Conservation (phyloP, 208 protist species). For the Zelonia costaricensis region DNA sequence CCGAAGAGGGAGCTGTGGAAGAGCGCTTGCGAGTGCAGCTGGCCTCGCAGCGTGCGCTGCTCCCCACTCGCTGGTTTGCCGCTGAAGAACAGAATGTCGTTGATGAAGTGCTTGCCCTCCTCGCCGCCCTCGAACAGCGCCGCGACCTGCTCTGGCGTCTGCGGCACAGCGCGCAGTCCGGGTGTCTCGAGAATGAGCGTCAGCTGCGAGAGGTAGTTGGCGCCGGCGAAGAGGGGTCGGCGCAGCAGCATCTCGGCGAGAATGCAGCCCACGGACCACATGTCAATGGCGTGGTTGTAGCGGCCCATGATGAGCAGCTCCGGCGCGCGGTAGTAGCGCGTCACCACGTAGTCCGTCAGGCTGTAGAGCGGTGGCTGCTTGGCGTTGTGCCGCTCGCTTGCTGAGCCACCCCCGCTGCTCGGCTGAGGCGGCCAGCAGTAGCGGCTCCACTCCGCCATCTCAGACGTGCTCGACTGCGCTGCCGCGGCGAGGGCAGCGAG, state of each 20-base stretch:
- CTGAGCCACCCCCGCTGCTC: neutral
- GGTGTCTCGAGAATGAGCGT: slow-evolving; percentile 53
- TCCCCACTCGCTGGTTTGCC: slow-evolving; percentile 6
- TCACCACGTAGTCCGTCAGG: slow-evolving; percentile 95
- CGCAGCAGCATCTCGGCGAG: slow-evolving; percentile 90
- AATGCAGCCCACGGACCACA: slow-evolving; percentile 68
- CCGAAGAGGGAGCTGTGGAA: slow-evolving; percentile 67
- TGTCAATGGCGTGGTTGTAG: slow-evolving; percentile 94
- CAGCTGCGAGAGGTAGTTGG: slow-evolving; percentile 65
- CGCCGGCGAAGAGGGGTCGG: slow-evolving; percentile 91
- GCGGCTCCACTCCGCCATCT: slow-evolving; percentile 20
- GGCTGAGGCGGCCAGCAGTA: slow-evolving; percentile 25
- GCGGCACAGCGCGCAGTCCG: slow-evolving; percentile 87
- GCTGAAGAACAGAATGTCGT: slow-evolving; percentile 36
- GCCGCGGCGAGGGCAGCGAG: neutral
- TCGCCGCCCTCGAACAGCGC: slow-evolving; percentile 57
- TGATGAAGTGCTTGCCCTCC: slow-evolving; percentile 71
- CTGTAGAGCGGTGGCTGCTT: slow-evolving; percentile 37
- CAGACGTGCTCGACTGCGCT: neutral
- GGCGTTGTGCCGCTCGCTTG: neutral
- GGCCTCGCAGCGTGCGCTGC: neutral
- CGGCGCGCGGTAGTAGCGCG: slow-evolving; percentile 97
- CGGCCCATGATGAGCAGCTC: slow-evolving; percentile 92
- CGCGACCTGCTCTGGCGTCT: slow-evolving; percentile 70
- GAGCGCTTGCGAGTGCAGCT: slow-evolving; percentile 21